phyloP scores from a whole-genome alignment of 1,284 basidiomycete species.

The Cutaneotrichosporon dermatis region DNA sequence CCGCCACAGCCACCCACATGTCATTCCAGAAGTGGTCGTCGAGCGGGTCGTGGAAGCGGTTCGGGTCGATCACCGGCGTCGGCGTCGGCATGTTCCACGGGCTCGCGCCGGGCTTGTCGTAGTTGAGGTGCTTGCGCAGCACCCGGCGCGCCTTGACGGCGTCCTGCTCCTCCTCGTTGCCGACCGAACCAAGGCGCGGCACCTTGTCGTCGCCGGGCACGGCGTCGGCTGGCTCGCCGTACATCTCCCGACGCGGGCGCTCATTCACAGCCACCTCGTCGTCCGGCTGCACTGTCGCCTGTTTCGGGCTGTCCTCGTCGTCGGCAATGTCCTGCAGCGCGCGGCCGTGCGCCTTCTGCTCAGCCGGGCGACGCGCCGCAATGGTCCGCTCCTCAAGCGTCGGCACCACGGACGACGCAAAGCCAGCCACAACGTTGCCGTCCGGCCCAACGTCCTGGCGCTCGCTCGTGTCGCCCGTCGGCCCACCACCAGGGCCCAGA shows the following conservation, averaged over 20 bases:
- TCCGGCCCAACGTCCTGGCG: slow-evolving; percentile 57
- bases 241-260: slow-evolving; percentile 33
- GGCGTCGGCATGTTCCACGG: slow-evolving; percentile 57
- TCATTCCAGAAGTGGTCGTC: slow-evolving; percentile 80
- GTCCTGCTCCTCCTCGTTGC: slow-evolving; percentile 46
- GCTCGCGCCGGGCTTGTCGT: slow-evolving; percentile 52
- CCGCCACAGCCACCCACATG: slow-evolving; percentile 77
- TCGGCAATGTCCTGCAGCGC: slow-evolving; percentile 35
- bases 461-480: slow-evolving; percentile 50
- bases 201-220: slow-evolving; percentile 52
- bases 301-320: slow-evolving; percentile 13
- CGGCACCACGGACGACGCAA: slow-evolving; percentile 63
- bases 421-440: slow-evolving; percentile 53
- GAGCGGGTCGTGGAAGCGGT: slow-evolving; percentile 81
- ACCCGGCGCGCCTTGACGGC: slow-evolving; percentile 55
- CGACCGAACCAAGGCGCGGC: slow-evolving; percentile 9
- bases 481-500: slow-evolving; percentile 7
- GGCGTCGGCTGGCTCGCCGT: slow-evolving; percentile 57
- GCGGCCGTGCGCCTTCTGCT: slow-evolving; percentile 45
- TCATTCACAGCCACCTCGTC: slow-evolving; percentile 11
- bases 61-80: slow-evolving; percentile 66
- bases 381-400: slow-evolving; percentile 68
- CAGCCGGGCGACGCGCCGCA: slow-evolving; percentile 47
- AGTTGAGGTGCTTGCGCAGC: slow-evolving; percentile 56
- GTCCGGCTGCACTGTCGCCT: slow-evolving; percentile 28